Percentiles rank a stretch among this genome's conserved stretches.
These are phyloP conservation scores for Byssothecium circinans DNA, from an alignment of 2,329 filamentous ascomycete species.

Conservation along the genomic window DNA sequence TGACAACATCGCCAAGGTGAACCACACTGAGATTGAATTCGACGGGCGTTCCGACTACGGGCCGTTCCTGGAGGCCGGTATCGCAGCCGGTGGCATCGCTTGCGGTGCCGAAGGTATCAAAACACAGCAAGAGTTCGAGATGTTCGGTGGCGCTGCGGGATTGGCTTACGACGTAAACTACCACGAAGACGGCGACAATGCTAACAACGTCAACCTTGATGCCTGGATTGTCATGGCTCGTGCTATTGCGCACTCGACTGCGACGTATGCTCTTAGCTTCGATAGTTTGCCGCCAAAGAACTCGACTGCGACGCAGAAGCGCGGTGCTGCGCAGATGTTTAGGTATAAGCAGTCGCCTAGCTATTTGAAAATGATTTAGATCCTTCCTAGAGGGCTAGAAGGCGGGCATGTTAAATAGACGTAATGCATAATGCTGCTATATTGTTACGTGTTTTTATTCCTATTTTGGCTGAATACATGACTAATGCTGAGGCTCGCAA, in stretches of 20 bases:
- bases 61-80: constrained; percentile 71
- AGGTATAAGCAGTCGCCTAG: constrained; percentile 8
- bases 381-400: neutral
- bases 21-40: constrained; percentile 69
- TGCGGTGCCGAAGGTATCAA: constrained; percentile 78
- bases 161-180: constrained; percentile 61
- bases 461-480: too few species aligned
- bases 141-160: constrained; percentile 72
- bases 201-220: constrained; percentile 56
- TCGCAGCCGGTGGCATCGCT: constrained; percentile 74
- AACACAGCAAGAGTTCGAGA: constrained; percentile 63
- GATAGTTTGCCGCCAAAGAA: constrained; percentile 34
- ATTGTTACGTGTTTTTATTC: too few species aligned
- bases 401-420: neutral
- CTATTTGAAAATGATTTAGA: constrained; percentile 11
- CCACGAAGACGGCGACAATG: constrained; percentile 56
- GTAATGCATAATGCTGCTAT: neutral
- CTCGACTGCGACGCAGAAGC: constrained; percentile 15
- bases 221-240: constrained; percentile 59
- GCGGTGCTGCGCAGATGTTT: constrained; percentile 5
- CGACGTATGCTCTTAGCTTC: constrained; percentile 39
- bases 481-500: too few species aligned
- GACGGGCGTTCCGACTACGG: constrained; percentile 81
- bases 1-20: constrained; percentile 27
- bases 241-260: constrained; percentile 59